Evolutionary conservation across 257 asterid genomes (phyloP).

Genomic region (Scutellaria baicalensis): DNA sequence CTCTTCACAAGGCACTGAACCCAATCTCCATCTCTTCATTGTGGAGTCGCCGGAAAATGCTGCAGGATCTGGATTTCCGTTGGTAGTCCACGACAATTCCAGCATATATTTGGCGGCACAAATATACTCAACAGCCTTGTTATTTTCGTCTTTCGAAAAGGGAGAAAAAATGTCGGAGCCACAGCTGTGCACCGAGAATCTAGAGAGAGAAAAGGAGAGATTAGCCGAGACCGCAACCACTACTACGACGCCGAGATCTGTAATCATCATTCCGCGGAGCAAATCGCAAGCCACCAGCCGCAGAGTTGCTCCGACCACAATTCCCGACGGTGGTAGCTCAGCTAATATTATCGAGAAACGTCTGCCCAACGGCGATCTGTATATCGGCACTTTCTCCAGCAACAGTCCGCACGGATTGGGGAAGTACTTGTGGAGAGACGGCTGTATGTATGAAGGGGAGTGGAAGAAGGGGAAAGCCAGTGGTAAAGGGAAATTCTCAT

Average conservation of each 20-base stretch:
- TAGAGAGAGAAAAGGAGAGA: slow-evolving; percentile 17
- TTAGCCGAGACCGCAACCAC: slow-evolving; percentile 17
- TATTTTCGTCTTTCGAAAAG: not conserved
- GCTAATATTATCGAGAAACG: slow-evolving; percentile 28
- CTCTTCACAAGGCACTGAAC: not conserved
- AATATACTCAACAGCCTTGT: not conserved
- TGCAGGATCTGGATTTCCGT: slow-evolving; percentile 17
- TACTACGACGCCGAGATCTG: slow-evolving; percentile 40
- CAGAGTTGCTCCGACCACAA: slow-evolving; percentile 35
- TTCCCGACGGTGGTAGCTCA: not conserved
- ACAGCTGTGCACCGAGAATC: not conserved
- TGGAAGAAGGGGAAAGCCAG: slow-evolving; percentile 65
- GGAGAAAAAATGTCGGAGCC: slow-evolving; percentile 31
- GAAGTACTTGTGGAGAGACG: slow-evolving; percentile 64
- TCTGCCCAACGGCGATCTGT: slow-evolving; percentile 62
- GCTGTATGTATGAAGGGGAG: slow-evolving; percentile 69
- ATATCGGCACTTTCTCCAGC: slow-evolving; percentile 43
- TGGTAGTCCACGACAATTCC: not conserved
- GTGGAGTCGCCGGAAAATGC: slow-evolving; percentile 18
- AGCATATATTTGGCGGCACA: not conserved
- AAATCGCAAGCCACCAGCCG: slow-evolving; percentile 49
- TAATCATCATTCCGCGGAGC: slow-evolving; percentile 33
- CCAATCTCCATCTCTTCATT: not conserved
- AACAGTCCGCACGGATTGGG: slow-evolving; percentile 62
- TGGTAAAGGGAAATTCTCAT: slow-evolving; percentile 55